These are phyloP conservation scores for Cyphellophora europaea DNA, from an alignment of 2,329 filamentous ascomycete species.

Conservation along the genomic window DNA sequence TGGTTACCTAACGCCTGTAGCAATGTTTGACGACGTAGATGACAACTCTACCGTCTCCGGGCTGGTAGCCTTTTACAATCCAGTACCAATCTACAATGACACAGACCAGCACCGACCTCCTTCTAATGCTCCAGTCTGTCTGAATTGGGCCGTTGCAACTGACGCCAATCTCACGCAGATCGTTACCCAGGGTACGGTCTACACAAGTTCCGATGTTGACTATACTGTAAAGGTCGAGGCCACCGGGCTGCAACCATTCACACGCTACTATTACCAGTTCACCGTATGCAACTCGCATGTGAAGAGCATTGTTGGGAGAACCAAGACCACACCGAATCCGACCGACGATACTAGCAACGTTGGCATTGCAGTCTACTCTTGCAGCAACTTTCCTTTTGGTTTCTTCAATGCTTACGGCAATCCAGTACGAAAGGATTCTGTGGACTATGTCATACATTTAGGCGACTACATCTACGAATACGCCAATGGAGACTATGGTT, in stretches of 20 bases:
- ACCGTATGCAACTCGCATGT: conserved; percentile 55
- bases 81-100: conserved; percentile 31
- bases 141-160: conserved; percentile 53
- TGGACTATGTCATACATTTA: conserved; percentile 50
- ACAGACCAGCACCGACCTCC: conserved; percentile 44
- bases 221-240: conserved; percentile 66
- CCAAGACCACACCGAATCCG: conserved; percentile 56
- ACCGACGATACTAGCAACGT: conserved; percentile 49
- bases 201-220: conserved; percentile 65
- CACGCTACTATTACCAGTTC: conserved; percentile 57
- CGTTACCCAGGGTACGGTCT: conserved; percentile 50
- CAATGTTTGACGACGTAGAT: conserved; percentile 34
- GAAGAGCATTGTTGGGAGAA: conserved; percentile 54
- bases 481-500: conserved; percentile 39
- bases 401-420: conserved; percentile 30
- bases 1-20: too few species aligned
- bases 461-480: conserved; percentile 57
- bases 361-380: conserved; percentile 61
- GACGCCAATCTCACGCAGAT: conserved; percentile 38
- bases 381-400: conserved; percentile 52
- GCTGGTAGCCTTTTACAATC: conserved; percentile 43
- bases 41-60: conserved; percentile 49
- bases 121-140: conserved; percentile 55
- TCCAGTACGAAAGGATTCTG: conserved; percentile 47
- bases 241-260: conserved; percentile 51